Conservation (phyloP, 495 filamentous ascomycete species). For the Aspergillus conjunctus region DNA sequence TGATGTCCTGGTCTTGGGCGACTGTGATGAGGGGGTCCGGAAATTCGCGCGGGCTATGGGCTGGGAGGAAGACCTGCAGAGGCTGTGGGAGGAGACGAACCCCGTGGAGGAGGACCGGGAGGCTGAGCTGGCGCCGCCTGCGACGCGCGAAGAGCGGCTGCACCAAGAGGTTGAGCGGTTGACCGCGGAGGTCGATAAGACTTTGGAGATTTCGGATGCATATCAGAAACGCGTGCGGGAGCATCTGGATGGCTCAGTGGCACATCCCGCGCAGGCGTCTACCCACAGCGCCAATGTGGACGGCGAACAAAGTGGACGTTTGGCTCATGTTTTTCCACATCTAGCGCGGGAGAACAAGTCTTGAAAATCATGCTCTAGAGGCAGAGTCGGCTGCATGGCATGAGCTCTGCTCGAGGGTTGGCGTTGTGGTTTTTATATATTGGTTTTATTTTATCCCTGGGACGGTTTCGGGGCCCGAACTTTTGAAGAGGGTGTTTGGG, state of each 20-base stretch:
- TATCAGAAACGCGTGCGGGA: slow-evolving; percentile 47
- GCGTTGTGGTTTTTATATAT: not conserved
- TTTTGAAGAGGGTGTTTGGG: not conserved
- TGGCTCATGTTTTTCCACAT: slow-evolving; percentile 51
- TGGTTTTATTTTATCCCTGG: not conserved
- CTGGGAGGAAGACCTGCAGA: slow-evolving; percentile 85
- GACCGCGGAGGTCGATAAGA: slow-evolving; percentile 55
- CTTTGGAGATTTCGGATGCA: slow-evolving; percentile 49
- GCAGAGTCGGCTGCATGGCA: not conserved
- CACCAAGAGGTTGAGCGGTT: slow-evolving; percentile 56
- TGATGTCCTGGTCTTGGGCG: slow-evolving; percentile 73
- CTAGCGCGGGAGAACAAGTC: slow-evolving; percentile 26
- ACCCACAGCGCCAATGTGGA: slow-evolving; percentile 3
- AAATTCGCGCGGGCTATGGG: slow-evolving; percentile 79
- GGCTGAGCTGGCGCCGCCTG: slow-evolving; percentile 33
- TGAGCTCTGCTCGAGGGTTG: not conserved
- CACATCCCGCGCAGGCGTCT: not conserved
- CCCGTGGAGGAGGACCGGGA: slow-evolving; percentile 38
- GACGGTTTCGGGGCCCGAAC: not conserved
- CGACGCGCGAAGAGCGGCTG: slow-evolving; percentile 57
- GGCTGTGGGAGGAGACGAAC: slow-evolving; percentile 61
- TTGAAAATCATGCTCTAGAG: no score
- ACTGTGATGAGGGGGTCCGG: slow-evolving; percentile 83
- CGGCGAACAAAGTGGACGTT: slow-evolving; percentile 19
- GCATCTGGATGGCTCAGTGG: slow-evolving; percentile 31